Conservation (phyloP, 345 rosid species). For the Anastatica hierochuntica region DNA sequence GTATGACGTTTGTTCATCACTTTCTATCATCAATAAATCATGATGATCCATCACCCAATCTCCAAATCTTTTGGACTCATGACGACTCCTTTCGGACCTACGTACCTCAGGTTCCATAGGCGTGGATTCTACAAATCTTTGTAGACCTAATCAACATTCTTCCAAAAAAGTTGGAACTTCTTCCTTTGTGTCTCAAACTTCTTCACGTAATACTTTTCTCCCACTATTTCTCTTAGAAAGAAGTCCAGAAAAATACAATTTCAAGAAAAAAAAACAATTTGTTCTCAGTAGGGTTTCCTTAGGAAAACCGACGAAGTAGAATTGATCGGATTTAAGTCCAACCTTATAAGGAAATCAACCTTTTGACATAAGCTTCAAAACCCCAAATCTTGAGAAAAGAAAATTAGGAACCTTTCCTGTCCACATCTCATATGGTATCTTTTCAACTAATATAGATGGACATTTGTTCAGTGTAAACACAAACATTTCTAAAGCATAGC, state of each 20-base stretch:
- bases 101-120: neutral
- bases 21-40: too few relatives aligned
- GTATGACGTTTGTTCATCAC: too few relatives aligned
- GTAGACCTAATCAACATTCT: neutral
- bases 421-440: neutral
- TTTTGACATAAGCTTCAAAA: neutral
- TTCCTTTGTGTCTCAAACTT: neutral
- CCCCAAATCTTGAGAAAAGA: neutral
- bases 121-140: neutral
- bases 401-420: neutral
- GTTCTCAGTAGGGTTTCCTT: neutral
- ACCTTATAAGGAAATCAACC: neutral
- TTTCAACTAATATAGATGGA: neutral
- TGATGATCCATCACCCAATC: neutral
- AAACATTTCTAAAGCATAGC: neutral
- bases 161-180: neutral
- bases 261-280: neutral
- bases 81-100: neutral
- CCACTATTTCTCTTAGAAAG: neutral
- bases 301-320: neutral
- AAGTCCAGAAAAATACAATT: neutral
- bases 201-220: neutral
- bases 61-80: neutral
- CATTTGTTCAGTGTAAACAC: neutral
- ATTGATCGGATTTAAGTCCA: neutral